Conservation (phyloP, 2,329 filamentous ascomycete genomes). For the Phialocephala subalpina region DNA sequence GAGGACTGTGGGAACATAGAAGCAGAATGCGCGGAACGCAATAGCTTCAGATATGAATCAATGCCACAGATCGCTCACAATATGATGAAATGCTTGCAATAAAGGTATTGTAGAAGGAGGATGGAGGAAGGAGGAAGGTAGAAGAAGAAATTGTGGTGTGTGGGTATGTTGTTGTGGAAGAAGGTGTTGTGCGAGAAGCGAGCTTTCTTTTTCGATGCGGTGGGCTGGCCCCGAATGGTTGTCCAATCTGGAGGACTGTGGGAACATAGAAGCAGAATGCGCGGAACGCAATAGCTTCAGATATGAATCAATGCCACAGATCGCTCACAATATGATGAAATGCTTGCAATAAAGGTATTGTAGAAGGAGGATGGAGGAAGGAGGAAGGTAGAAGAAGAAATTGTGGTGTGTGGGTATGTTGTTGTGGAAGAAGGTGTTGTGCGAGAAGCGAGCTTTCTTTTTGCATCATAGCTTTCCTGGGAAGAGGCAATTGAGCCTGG, state of each 20-base stretch:
- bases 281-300: too few relatives aligned
- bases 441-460: background rate
- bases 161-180: background rate
- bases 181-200: background rate
- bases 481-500: too few relatives aligned
- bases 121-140: background rate
- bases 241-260: too few relatives aligned
- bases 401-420: background rate
- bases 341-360: background rate
- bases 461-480: too few relatives aligned
- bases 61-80: background rate
- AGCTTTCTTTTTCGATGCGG: background rate
- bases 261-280: too few relatives aligned
- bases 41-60: too few relatives aligned
- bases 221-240: too few relatives aligned
- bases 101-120: background rate
- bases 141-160: background rate
- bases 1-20: too few relatives aligned
- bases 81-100: constrained; percentile 5
- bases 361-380: background rate
- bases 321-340: background rate
- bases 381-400: background rate
- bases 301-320: background rate
- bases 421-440: background rate
- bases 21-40: too few relatives aligned